phyloP scores from a whole-genome alignment of 768 basidiomycete genomes.

The Xerocomellus chrysenteron region DNA sequence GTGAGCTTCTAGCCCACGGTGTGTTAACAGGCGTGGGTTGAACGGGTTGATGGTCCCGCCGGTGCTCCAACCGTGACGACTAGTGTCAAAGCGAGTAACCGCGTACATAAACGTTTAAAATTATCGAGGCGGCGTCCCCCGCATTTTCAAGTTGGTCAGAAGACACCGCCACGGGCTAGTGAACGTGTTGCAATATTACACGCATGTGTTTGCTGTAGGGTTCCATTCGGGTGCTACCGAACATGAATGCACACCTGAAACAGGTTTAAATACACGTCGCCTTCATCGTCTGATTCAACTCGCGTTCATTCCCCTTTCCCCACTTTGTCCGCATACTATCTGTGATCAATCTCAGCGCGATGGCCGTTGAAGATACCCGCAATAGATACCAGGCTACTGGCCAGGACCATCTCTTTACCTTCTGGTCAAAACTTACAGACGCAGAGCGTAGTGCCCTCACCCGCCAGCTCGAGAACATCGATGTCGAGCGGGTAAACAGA shows the following conservation, averaged over 20 bases:
- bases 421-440: slow-evolving; percentile 73
- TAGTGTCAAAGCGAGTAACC: no score
- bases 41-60: no score
- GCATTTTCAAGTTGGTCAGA: no score
- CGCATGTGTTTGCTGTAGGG: background rate
- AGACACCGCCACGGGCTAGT: no score
- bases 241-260: background rate
- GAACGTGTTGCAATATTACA: no score
- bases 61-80: no score
- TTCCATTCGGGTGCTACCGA: slow-evolving; percentile 23
- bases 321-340: background rate
- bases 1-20: background rate
- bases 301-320: background rate
- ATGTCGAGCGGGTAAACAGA: slow-evolving; percentile 89
- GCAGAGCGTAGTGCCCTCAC: slow-evolving; percentile 62
- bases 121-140: no score
- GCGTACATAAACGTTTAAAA: no score
- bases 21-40: no score
- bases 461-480: slow-evolving; percentile 73
- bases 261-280: slow-evolving; percentile 13
- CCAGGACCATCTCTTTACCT: slow-evolving; percentile 87
- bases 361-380: slow-evolving; percentile 58
- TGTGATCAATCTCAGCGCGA: slow-evolving; percentile 20
- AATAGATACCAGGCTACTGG: slow-evolving; percentile 73
- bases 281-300: background rate